Conservation (phyloP, 2,329 filamentous ascomycete genomes). For the Biscogniauxia sp. region DNA sequence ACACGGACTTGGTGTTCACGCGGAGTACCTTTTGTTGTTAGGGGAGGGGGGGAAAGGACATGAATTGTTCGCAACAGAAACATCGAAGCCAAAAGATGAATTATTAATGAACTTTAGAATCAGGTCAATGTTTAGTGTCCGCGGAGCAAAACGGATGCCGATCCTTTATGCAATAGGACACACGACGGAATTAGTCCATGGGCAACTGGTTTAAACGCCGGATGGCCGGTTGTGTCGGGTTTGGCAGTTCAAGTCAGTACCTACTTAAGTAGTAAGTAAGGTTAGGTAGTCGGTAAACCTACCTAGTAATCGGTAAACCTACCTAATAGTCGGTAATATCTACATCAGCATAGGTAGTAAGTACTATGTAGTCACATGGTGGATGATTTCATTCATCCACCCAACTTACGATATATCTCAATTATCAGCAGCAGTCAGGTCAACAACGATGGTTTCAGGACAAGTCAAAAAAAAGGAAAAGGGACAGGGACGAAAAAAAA, state of each 20-base stretch:
- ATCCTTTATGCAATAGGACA: background rate
- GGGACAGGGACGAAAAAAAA: background rate
- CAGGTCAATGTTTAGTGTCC: conserved; percentile 13
- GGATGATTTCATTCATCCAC: too few relatives aligned
- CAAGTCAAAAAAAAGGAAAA: background rate
- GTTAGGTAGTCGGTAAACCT: too few relatives aligned
- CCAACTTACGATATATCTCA: too few relatives aligned
- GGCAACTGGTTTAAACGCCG: too few relatives aligned
- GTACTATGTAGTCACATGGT: too few relatives aligned
- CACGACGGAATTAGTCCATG: background rate
- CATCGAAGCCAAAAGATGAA: conserved; percentile 1
- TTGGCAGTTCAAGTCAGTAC: too few relatives aligned
- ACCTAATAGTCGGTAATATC: too few relatives aligned
- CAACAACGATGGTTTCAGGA: background rate
- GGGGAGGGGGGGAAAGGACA: background rate
- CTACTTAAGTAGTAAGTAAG: too few relatives aligned
- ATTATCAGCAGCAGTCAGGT: background rate
- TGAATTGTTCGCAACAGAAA: background rate
- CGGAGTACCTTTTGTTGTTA: background rate
- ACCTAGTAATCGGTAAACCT: too few relatives aligned
- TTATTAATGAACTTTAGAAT: conserved; percentile 24
- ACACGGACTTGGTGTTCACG: background rate
- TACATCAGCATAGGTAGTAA: too few relatives aligned
- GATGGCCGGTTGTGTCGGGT: too few relatives aligned
- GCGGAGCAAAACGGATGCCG: background rate